phyloP scores from a whole-genome alignment of 1,139 yeast species.

The Candida sanyaensis region DNA sequence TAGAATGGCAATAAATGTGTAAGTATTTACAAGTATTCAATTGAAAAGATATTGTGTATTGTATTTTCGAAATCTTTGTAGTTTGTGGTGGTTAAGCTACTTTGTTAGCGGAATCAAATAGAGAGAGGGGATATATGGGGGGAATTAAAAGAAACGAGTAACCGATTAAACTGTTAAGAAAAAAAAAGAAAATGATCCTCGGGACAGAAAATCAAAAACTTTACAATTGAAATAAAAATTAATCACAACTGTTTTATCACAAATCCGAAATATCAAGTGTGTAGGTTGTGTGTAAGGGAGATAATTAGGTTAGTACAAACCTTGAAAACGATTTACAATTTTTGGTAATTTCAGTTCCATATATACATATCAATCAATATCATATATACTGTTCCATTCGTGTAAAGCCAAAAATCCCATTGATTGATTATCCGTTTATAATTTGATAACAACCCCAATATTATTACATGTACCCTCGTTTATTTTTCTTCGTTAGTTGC shows the following conservation, averaged over 20 bases:
- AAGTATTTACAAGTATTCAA: neutral
- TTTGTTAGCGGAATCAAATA: neutral
- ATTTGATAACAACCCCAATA: too few species aligned
- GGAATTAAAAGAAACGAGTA: neutral
- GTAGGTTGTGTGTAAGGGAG: too few species aligned
- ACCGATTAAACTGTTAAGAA: neutral
- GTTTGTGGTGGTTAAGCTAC: neutral
- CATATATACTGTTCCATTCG: too few species aligned
- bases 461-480: too few species aligned
- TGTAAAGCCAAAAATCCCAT: too few species aligned
- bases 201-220: neutral
- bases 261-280: neutral
- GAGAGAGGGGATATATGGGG: neutral
- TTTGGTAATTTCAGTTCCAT: too few species aligned
- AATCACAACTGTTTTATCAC: constrained; percentile 1
- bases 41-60: neutral
- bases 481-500: neutral
- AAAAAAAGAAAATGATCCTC: neutral
- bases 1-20: constrained; percentile 14
- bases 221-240: neutral
- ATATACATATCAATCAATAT: too few species aligned
- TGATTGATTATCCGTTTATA: too few species aligned
- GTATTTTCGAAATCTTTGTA: neutral
- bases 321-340: neutral
- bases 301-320: neutral